Evolutionary conservation across 73 alveolate species (phyloP), one percentile per base, ranked within the genome.

Genomic region (Paramecium sonneborni): DNA sequence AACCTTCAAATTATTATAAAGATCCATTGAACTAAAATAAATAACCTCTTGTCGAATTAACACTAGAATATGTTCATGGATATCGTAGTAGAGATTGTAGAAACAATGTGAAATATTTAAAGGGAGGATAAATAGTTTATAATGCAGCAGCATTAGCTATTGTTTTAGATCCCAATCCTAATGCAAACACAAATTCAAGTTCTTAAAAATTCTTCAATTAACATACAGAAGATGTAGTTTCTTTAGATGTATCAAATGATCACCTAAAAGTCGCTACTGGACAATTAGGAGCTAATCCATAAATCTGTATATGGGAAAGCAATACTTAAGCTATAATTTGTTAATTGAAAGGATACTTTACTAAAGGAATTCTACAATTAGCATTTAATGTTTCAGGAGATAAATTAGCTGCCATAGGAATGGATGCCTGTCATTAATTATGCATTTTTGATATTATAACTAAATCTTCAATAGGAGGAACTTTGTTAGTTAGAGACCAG

Each of bases 1-100:
- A 96, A 84, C 97, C 99, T 82, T 43, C 96, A 58, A 90, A 88
- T 41, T 92, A 86, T 86, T 46, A 79, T 38, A 96, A 96, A 94
- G 95, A 96, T 14, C 97, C 98, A 15, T 94, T 95, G 58, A 95
- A 96, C 70, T 92, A 93, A 88, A 94, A 92, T 1, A 93, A 94
- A 20, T 95, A 97, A 28, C 99, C 99, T 57, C 91, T 97, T 38
- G 72, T 98, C 32, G 92, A 96, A 46, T 15, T 98, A 26, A 93
- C 93, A 6, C 88, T 97, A 26, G 98, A 93, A 76, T 94, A 96
- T 96, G 98, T 98, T 55, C 98, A 97, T 94, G 99, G 99, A 74
- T 97, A 96, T 93, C 92, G 99, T 92, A 93, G 95, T 68, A 97
- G 94, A 95, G 99, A 97, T 95, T 96, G 96, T 20, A 94, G 96